Evolutionary conservation across 352 stramenopile species (phyloP).

Genomic region (Pythium inflatum): DNA sequence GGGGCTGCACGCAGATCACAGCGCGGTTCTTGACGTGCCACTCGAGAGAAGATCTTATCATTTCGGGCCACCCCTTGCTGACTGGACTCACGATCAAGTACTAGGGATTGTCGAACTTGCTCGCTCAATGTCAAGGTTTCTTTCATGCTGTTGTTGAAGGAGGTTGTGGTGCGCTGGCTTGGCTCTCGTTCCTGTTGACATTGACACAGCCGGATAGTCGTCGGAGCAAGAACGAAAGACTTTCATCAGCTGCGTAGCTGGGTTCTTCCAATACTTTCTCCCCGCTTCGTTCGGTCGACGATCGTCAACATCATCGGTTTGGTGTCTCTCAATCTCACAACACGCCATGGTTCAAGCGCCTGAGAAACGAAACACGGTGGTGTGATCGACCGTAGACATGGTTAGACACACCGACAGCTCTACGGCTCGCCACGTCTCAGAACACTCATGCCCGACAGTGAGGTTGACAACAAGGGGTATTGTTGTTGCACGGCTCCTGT

Average conservation of each 20-base stretch:
- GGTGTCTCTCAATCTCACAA: background rate
- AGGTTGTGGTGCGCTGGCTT: no score
- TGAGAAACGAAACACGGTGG: background rate
- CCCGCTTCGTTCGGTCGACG: constrained; percentile 3
- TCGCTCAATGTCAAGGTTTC: background rate
- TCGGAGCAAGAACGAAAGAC: background rate
- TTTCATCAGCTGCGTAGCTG: background rate
- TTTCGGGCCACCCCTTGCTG: constrained; percentile 68
- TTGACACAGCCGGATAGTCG: background rate
- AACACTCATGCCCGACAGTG: background rate
- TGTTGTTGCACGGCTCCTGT: constrained; percentile 7
- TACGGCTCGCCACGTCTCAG: constrained; percentile 16
- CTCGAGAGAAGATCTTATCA: constrained; percentile 60
- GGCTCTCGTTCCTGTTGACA: no score
- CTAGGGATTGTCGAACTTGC: constrained; percentile 14
- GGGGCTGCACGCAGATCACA: constrained; percentile 83
- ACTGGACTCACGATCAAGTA: constrained; percentile 78
- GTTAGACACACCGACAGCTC: background rate
- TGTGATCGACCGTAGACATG: no score
- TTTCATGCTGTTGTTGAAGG: no score
- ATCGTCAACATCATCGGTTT: background rate
- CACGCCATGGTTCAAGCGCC: background rate
- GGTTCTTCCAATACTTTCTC: background rate
- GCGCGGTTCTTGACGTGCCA: constrained; percentile 73
- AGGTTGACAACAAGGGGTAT: constrained; percentile 4